Evolutionary conservation across 1,284 basidiomycete genomes (phyloP).

Genomic region (Ceratobasidium sp.): DNA sequence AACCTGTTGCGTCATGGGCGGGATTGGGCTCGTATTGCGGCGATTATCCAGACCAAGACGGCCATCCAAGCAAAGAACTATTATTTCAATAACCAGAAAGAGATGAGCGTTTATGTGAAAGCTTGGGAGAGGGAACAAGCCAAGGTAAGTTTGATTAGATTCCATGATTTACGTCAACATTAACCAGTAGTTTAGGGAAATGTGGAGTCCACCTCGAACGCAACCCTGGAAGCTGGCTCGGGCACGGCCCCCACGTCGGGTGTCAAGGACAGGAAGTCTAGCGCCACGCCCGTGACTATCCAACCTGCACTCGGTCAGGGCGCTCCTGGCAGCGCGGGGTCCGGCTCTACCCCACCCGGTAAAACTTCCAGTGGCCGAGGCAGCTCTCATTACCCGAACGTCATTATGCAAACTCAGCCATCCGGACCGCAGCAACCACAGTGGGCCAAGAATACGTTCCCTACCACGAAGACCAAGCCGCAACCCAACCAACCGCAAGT

Average conservation of each 20-base stretch:
- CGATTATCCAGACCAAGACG: slow-evolving; percentile 78
- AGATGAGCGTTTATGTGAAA: slow-evolving; percentile 56
- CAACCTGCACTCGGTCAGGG: slow-evolving; percentile 31
- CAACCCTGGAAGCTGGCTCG: slow-evolving; percentile 1
- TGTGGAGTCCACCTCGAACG: background rate
- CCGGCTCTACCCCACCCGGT: background rate
- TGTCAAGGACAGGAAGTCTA: slow-evolving; percentile 7
- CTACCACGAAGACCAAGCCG: background rate
- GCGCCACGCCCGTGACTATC: slow-evolving; percentile 23
- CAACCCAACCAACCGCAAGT: background rate
- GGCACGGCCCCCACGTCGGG: slow-evolving; percentile 8
- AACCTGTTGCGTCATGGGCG: slow-evolving; percentile 72
- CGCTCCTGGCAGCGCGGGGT: background rate
- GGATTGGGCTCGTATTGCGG: slow-evolving; percentile 76
- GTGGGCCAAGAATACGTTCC: background rate
- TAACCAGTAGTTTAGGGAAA: slow-evolving; percentile 11
- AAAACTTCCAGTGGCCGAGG: slow-evolving; percentile 23
- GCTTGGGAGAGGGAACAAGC: slow-evolving; percentile 44
- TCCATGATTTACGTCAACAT: background rate
- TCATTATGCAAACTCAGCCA: slow-evolving; percentile 20
- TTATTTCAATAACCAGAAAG: slow-evolving; percentile 59
- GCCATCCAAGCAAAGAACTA: slow-evolving; percentile 76
- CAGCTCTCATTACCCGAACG: slow-evolving; percentile 31
- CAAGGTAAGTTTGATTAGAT: slow-evolving; percentile 25
- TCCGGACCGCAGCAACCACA: slow-evolving; percentile 8